Base-by-base conservation (phyloP, 2,329 filamentous ascomycete genomes). In the Akanthomyces lecanii region DNA sequence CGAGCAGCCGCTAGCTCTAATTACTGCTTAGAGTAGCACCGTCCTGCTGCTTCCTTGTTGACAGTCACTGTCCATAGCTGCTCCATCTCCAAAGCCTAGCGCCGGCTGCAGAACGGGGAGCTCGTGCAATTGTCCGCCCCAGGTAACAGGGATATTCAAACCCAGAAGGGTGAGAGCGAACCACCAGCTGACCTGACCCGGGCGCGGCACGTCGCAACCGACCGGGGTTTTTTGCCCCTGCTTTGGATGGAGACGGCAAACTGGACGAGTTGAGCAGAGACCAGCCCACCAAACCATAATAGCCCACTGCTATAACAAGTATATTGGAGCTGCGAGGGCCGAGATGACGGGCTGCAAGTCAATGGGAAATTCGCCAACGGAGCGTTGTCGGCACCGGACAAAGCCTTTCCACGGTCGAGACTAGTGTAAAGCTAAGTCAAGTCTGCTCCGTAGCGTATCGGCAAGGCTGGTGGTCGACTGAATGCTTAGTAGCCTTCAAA, bases 1-100 rank as follows among this genome's bases (percentile, higher is more conserved):
- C 56, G 56, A 60, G 56, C 33, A 51, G 45, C 56, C 56, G 56
- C 25, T 60, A 51, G 56, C 36, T 60, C 42, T 58, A n/a, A 23
- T 21, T 18, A 21, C 53, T 23, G 30, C 28, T 57, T 21, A 5
- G 40, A 47, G 25, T 23, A 14, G 28, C 40, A 54, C 30, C 5
- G 8, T 25, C 21, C 25, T 25, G 52, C 25, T 54, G 30, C n/a
- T 40, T 18, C 28, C 21, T n/a, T 30, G 28, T 38, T 58, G 55
- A 48, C 42, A 28, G 28, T n/a, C 30, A 28, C 18, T 8, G 3
- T 36, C n/a, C 30, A 38, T 36, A 12, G 28, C 14, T 58, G 30
- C 14, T 38, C 40, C n/a, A 25, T 58, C 25, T 58, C 28, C 10
- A 47, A 45, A 23, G 11, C 11, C 18, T 53, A 53, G 42, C 44